These are phyloP conservation scores for Populus hybrid DNA, from an alignment of 441 rosid genomes.

Conservation along the genomic window DNA sequence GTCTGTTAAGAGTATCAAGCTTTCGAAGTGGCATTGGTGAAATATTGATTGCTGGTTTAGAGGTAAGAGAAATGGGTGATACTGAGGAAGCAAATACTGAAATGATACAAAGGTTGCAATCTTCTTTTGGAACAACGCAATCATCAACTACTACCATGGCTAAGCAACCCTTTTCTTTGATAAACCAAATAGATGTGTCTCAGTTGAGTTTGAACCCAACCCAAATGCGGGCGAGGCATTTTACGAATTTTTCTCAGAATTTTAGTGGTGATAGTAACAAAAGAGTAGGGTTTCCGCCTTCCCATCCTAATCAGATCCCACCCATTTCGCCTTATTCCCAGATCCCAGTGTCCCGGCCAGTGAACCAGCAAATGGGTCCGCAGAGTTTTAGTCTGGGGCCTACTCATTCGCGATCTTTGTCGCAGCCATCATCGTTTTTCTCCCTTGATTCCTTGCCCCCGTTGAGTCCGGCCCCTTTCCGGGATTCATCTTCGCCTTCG, in stretches of 20 bases:
- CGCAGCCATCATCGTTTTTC: constrained; percentile 77
- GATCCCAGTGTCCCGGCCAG: constrained; percentile 59
- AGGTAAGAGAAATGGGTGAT: constrained; percentile 53
- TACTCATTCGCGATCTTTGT: constrained; percentile 76
- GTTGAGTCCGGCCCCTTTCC: constrained; percentile 62
- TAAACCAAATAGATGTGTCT: constrained; percentile 54
- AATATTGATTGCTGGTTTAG: neutral
- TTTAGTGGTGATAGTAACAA: constrained; percentile 39
- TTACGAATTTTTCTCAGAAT: constrained; percentile 50
- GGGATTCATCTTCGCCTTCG: constrained; percentile 36
- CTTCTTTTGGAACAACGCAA: constrained; percentile 51
- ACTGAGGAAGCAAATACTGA: constrained; percentile 57
- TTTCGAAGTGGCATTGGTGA: neutral
- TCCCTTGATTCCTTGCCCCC: constrained; percentile 75
- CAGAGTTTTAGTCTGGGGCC: constrained; percentile 46
- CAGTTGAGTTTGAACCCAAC: constrained; percentile 50
- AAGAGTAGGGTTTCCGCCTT: constrained; percentile 78
- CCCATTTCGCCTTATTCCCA: constrained; percentile 85
- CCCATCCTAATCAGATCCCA: constrained; percentile 76
- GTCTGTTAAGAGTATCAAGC: neutral
- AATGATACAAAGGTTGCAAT: constrained; percentile 69
- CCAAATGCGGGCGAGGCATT: constrained; percentile 47
- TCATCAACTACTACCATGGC: constrained; percentile 48
- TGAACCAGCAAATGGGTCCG: constrained; percentile 48
- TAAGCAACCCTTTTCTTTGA: constrained; percentile 38